Evolutionary conservation across 768 basidiomycete genomes (phyloP).

Genomic region (Lentinula boryana): DNA sequence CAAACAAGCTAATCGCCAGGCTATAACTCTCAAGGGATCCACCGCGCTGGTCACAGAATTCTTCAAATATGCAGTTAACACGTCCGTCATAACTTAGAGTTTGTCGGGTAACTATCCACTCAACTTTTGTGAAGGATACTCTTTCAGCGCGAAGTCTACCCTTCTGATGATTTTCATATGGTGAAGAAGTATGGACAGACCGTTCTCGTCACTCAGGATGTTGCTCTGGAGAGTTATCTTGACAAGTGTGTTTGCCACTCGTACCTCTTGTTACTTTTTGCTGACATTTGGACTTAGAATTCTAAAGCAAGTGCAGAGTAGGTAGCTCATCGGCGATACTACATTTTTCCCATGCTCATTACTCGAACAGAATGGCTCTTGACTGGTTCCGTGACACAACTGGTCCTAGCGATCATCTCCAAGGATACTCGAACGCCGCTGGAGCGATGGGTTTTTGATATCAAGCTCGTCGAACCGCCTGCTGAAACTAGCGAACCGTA

Average conservation of each 20-base stretch:
- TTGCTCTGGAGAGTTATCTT: conserved; percentile 91
- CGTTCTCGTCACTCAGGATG: conserved; percentile 90
- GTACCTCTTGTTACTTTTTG: not conserved
- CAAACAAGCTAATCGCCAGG: conserved; percentile 56
- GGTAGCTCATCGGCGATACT: conserved; percentile 18
- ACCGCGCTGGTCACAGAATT: conserved; percentile 94
- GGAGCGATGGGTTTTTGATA: conserved; percentile 98
- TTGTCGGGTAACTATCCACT: not conserved
- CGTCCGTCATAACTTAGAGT: conserved; percentile 42
- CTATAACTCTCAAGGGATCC: conserved; percentile 94
- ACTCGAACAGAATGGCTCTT: conserved; percentile 79
- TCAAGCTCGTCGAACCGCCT: conserved; percentile 73
- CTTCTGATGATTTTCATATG: conserved; percentile 98
- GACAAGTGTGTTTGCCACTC: conserved; percentile 44
- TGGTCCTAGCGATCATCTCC: conserved; percentile 93
- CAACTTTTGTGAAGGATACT: conserved; percentile 57
- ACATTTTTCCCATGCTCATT: not conserved
- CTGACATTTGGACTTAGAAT: conserved; percentile 47
- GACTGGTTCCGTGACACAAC: conserved; percentile 85
- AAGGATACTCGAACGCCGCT: conserved; percentile 88
- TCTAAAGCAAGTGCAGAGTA: conserved; percentile 87
- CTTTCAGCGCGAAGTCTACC: conserved; percentile 96
- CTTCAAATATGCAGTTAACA: conserved; percentile 99
- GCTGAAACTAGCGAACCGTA: conserved; percentile 45
- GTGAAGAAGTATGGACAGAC: conserved; percentile 99